Conservation (phyloP, 257 asterid species). For the Nicotiana noctiflora region DNA sequence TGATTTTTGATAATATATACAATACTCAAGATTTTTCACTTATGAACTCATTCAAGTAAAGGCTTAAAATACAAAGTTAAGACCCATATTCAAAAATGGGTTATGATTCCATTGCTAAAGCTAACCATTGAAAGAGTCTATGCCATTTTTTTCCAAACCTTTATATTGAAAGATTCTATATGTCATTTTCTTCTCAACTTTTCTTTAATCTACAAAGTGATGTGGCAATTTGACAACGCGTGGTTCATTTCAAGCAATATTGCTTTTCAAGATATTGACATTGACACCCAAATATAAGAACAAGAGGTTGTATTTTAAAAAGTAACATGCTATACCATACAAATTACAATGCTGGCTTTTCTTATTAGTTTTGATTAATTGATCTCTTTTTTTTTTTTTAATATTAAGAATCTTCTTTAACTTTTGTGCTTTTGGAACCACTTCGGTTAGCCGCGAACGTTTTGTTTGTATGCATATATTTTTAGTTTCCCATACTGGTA, state of each 20-base stretch:
- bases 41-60: too few species aligned
- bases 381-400: not conserved
- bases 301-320: not conserved
- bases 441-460: not conserved
- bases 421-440: not conserved
- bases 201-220: not conserved
- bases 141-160: too few species aligned
- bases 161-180: too few species aligned
- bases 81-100: too few species aligned
- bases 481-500: too few species aligned
- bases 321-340: not conserved
- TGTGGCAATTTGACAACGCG: not conserved
- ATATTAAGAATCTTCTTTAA: not conserved
- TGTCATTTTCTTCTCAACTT: not conserved
- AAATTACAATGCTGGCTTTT: not conserved
- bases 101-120: too few species aligned
- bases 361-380: not conserved
- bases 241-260: not conserved
- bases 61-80: too few species aligned
- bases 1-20: not conserved
- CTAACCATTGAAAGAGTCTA: too few species aligned
- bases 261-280: not conserved
- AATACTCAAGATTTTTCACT: too few species aligned
- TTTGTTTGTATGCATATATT: not conserved
- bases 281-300: not conserved